phyloP scores from a whole-genome alignment of 129 eudicot genomes.

The Escallonia herrerae region DNA sequence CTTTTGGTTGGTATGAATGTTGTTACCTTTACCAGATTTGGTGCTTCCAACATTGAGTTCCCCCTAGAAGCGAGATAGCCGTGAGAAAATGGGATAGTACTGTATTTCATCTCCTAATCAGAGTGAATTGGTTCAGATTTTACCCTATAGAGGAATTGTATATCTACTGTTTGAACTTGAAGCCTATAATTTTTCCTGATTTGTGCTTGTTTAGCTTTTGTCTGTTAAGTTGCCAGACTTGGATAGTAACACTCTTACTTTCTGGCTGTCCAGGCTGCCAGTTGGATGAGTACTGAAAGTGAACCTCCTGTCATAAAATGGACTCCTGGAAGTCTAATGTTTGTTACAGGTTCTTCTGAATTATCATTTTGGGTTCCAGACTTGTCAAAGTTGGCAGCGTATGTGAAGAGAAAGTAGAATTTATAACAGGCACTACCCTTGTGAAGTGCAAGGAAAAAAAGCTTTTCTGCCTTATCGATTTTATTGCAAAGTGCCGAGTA shows the following conservation, averaged over 20 bases:
- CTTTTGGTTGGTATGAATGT: too few relatives aligned
- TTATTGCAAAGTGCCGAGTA: background rate
- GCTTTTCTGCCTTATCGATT: background rate
- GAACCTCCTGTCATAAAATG: conserved; percentile 95
- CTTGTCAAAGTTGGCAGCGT: conserved; percentile 82
- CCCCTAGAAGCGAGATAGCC: too few relatives aligned
- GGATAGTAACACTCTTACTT: background rate
- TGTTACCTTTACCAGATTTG: too few relatives aligned
- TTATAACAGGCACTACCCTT: background rate
- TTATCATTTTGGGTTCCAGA: conserved; percentile 96
- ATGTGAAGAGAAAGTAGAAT: conserved; percentile 77
- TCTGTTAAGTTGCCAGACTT: too few relatives aligned
- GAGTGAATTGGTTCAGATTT: too few relatives aligned
- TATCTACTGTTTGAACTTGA: too few relatives aligned
- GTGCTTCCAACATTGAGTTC: too few relatives aligned
- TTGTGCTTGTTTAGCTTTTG: too few relatives aligned
- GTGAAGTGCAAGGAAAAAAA: background rate
- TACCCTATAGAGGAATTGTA: too few relatives aligned
- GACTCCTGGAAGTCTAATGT: conserved; percentile 98
- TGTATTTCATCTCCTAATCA: too few relatives aligned
- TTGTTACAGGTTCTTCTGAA: conserved; percentile 97
- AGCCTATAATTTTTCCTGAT: too few relatives aligned
- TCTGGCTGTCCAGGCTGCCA: conserved; percentile 56
- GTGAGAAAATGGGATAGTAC: too few relatives aligned
- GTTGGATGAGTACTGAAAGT: conserved; percentile 83